Percentiles rank a stretch among this genome's conserved stretches.
phyloP scores from a whole-genome alignment of 2,329 filamentous ascomycete species.

The Verticillium nubilum region DNA sequence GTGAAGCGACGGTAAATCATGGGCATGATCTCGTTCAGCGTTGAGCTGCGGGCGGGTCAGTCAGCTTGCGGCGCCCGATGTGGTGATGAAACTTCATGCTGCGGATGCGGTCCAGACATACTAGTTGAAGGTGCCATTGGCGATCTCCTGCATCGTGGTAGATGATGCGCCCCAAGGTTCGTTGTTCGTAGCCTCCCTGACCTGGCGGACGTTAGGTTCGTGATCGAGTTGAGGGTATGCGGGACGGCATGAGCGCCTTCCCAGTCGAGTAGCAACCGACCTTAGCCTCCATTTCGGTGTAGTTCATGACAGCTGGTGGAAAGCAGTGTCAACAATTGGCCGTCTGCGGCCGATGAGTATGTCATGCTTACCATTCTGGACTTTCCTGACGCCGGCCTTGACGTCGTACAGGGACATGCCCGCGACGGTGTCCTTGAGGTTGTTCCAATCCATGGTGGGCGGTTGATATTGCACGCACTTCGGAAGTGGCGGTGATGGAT shows the following conservation, averaged over 20 bases:
- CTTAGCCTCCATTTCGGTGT: constrained; percentile 85
- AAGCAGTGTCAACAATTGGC: constrained; percentile 20
- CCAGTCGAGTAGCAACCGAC: constrained; percentile 25
- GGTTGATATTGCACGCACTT: background rate
- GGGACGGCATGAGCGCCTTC: background rate
- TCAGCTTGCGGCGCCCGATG: background rate
- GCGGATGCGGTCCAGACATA: constrained; percentile 38
- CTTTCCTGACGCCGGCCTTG: constrained; percentile 91
- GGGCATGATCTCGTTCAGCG: constrained; percentile 98
- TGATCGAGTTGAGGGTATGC: background rate
- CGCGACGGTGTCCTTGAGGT: constrained; percentile 78
- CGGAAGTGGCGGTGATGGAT: background rate
- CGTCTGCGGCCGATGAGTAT: constrained; percentile 5
- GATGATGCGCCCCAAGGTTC: constrained; percentile 91
- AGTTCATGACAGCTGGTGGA: constrained; percentile 87
- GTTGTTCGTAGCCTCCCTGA: constrained; percentile 97
- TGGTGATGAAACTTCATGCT: background rate
- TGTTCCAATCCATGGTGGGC: constrained; percentile 74
- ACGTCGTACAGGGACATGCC: constrained; percentile 92
- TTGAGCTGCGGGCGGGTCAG: constrained; percentile 57
- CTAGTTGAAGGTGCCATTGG: constrained; percentile 98
- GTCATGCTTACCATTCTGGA: constrained; percentile 76
- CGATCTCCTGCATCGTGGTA: constrained; percentile 93
- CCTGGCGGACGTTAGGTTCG: constrained; percentile 41
- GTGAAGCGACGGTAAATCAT: constrained; percentile 99